These are phyloP conservation scores for Apodospora peruviana DNA, from an alignment of 495 filamentous ascomycete genomes.

Conservation along the genomic window DNA sequence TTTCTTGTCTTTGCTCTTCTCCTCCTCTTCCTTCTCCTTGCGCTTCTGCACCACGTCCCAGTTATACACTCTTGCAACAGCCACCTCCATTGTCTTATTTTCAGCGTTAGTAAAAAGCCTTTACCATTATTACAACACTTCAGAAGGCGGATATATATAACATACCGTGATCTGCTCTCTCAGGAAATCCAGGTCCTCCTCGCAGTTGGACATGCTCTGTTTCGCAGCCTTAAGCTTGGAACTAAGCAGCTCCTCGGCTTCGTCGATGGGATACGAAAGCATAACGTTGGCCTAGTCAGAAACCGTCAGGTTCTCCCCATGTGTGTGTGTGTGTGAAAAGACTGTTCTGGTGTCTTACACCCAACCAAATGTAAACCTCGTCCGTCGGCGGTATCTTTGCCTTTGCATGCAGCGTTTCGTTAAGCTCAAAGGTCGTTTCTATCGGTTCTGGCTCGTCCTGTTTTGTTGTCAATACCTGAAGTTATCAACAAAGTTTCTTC, in stretches of 20 bases:
- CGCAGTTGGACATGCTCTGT: conserved; percentile 72
- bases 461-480: neutral
- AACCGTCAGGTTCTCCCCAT: neutral
- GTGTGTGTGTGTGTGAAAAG: conserved; percentile 1
- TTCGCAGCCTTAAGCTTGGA: conserved; percentile 77
- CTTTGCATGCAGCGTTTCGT: conserved; percentile 91
- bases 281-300: conserved; percentile 83
- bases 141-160: no score
- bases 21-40: conserved; percentile 77
- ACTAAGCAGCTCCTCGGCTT: conserved; percentile 73
- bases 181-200: conserved; percentile 95
- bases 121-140: no score
- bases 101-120: neutral
- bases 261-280: conserved; percentile 85
- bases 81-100: conserved; percentile 86
- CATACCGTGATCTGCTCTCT: conserved; percentile 92
- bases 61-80: conserved; percentile 95
- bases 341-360: conserved; percentile 42
- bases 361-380: conserved; percentile 95
- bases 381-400: conserved; percentile 75
- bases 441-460: conserved; percentile 56
- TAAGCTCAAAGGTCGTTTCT: conserved; percentile 90
- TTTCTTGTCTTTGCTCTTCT: conserved; percentile 30
- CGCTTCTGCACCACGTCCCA: conserved; percentile 94
- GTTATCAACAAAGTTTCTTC: neutral